These are phyloP conservation scores for Colletotrichum sidae DNA, from an alignment of 2,329 filamentous ascomycete species.

Conservation along the genomic window DNA sequence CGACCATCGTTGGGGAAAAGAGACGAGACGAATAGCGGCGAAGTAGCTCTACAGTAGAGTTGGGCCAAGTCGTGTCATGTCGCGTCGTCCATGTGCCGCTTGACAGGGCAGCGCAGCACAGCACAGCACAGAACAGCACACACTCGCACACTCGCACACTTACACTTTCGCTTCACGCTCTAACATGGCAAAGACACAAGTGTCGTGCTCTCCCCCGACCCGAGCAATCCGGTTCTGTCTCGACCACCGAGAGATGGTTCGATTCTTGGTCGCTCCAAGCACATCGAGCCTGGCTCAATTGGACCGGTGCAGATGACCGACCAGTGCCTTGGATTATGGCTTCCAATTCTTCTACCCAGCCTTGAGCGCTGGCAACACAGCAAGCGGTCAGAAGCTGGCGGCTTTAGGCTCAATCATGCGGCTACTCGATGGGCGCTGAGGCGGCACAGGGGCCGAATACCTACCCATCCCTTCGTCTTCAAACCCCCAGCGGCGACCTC, in stretches of 20 bases:
- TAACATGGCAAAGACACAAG: not conserved
- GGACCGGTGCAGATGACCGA: not conserved
- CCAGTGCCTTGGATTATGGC: slow-evolving; percentile 26
- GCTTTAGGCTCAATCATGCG: slow-evolving; percentile 14
- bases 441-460: slow-evolving; percentile 30
- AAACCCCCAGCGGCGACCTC: slow-evolving; percentile 21
- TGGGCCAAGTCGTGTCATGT: slow-evolving; percentile 18
- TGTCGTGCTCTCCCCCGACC: slow-evolving; percentile 8
- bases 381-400: slow-evolving; percentile 28
- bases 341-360: not conserved
- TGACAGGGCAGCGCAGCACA: slow-evolving; percentile 5
- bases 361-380: slow-evolving; percentile 4
- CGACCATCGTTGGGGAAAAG: slow-evolving; percentile 15
- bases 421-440: slow-evolving; percentile 19
- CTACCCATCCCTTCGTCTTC: slow-evolving; percentile 8
- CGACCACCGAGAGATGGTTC: slow-evolving; percentile 9
- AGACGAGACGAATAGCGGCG: slow-evolving; percentile 27
- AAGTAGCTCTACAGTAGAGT: slow-evolving; percentile 1
- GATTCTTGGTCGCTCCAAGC: no score
- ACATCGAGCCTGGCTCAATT: slow-evolving; percentile 10
- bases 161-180: slow-evolving; percentile 32
- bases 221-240: slow-evolving; percentile 23
- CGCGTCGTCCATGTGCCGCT: not conserved
- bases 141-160: slow-evolving; percentile 3
- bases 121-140: not conserved